Percentiles rank a stretch among this genome's conserved stretches.
Evolutionary conservation across 2,329 filamentous ascomycete species (phyloP).

Genomic region (Gnomoniopsis smithogilvyi): DNA sequence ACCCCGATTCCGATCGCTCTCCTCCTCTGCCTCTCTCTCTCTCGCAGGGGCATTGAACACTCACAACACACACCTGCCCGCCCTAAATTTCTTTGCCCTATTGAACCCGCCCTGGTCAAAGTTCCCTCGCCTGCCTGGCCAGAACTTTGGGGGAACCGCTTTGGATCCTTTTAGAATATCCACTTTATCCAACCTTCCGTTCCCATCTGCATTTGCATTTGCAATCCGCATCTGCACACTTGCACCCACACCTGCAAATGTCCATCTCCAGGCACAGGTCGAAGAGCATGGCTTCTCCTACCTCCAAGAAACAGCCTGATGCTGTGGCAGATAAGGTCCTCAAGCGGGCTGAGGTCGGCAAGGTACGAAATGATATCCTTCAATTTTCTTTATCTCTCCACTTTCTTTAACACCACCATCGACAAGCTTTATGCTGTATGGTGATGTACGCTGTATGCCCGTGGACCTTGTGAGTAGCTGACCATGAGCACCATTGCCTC

Average conservation of each 20-base stretch:
- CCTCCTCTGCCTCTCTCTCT: not conserved
- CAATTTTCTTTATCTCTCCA: not conserved
- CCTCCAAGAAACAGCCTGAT: slow-evolving; percentile 62
- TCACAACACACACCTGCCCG: not conserved
- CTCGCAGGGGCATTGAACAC: not conserved
- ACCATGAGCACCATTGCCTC: slow-evolving; percentile 1
- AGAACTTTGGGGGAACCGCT: not conserved
- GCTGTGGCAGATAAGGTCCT: slow-evolving; percentile 66
- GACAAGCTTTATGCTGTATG: not conserved
- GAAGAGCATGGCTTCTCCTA: slow-evolving; percentile 55
- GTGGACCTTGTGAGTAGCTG: slow-evolving; percentile 15
- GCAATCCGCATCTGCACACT: slow-evolving; percentile 7
- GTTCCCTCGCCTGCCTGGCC: not conserved
- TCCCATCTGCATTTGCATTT: not conserved
- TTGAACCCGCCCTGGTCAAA: slow-evolving; percentile 5
- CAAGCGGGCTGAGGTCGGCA: slow-evolving; percentile 71
- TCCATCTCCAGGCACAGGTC: slow-evolving; percentile 23
- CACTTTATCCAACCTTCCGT: not conserved
- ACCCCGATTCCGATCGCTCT: slow-evolving; percentile 13
- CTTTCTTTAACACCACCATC: slow-evolving; percentile 3
- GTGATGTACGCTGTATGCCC: not conserved
- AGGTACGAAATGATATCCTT: slow-evolving; percentile 48
- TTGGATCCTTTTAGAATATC: not conserved
- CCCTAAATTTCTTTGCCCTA: not conserved
- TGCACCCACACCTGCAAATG: not conserved